Conservation (phyloP, 345 rosid species). For the rapeseed (Brassica napus) region Da-Ae NC_063448.1:53427501-53428000, state of each 20-base stretch:
- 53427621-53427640: background rate
- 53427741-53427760: background rate
- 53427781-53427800: background rate
- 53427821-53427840: constrained; percentile 35
- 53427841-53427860: background rate
- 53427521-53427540: constrained; percentile 38
- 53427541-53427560: background rate
- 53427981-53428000: background rate
- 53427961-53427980: constrained; percentile 7
- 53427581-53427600: background rate
- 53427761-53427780: background rate
- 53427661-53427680: background rate
- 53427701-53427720: background rate
- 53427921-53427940: background rate
- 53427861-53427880: background rate
- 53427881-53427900: background rate
- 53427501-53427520: background rate
- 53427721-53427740: background rate
- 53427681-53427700: background rate
- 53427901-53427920: background rate
- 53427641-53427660: background rate
- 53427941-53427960: background rate
- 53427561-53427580: background rate
- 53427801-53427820: background rate
- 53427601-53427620: background rate